phyloP scores from a whole-genome alignment of 2,329 filamentous ascomycete species.

The Drechslerella coelobrocha region DNA sequence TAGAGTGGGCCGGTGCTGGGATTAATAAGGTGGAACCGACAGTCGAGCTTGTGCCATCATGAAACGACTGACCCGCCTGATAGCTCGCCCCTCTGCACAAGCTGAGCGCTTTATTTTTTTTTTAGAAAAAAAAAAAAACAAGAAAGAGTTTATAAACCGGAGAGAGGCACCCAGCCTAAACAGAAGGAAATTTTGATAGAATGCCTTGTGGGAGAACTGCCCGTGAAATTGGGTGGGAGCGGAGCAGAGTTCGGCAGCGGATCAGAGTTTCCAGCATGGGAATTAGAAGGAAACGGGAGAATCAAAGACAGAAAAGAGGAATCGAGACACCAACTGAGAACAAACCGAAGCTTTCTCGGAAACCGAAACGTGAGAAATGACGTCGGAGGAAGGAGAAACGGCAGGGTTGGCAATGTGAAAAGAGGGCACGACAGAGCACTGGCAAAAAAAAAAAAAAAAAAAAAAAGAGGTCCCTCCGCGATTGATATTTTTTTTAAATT shows the following conservation, averaged over 20 bases:
- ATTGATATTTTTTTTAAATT: not conserved
- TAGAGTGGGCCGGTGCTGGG: slow-evolving; percentile 9
- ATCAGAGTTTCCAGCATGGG: slow-evolving; percentile 14
- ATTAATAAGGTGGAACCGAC: slow-evolving; percentile 4
- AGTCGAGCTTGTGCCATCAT: slow-evolving; percentile 16
- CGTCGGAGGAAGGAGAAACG: slow-evolving; percentile 13
- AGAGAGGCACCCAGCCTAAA: slow-evolving; percentile 37
- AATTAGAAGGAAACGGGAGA: slow-evolving; percentile 19
- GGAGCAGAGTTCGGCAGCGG: slow-evolving; percentile 22
- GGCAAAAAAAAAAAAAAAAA: not conserved
- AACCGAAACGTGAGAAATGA: slow-evolving; percentile 23
- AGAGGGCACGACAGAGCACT: not conserved
- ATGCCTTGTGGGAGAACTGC: not conserved
- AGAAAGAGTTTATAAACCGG: slow-evolving; percentile 12
- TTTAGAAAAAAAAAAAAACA: slow-evolving; percentile 14
- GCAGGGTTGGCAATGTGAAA: not conserved
- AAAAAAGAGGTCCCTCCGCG: not conserved
- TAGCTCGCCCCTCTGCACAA: slow-evolving; percentile 32
- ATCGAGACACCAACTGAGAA: not conserved
- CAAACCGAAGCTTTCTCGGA: slow-evolving; percentile 8
- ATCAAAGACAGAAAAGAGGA: not conserved
- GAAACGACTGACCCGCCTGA: slow-evolving; percentile 32
- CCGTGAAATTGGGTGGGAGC: slow-evolving; percentile 17
- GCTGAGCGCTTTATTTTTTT: slow-evolving; percentile 22
- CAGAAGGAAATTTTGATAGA: slow-evolving; percentile 21